Conservation (phyloP, 805 yeast genomes). For the Candida qinlingensis region DNA sequence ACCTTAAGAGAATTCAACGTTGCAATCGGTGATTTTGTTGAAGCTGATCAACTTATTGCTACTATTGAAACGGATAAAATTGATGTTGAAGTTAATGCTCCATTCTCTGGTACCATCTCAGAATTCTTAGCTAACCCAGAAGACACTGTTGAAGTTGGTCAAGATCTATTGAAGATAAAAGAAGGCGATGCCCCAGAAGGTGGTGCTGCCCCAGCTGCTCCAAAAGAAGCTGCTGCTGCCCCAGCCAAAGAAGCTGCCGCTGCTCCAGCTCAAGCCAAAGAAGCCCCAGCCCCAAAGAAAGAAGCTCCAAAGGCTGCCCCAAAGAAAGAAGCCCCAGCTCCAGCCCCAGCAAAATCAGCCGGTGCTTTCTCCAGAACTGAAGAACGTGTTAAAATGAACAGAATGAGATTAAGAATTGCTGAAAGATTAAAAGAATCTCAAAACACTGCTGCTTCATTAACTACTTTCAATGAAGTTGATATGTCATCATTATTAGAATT, state of each 20-base stretch:
- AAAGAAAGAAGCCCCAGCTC: conserved; percentile 16
- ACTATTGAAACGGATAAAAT: conserved; percentile 98
- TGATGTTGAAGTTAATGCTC: conserved; percentile 95
- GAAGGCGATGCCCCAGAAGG: conserved; percentile 67
- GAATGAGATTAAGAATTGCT: conserved; percentile 98
- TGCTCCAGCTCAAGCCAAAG: conserved; percentile 24
- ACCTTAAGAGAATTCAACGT: conserved; percentile 68
- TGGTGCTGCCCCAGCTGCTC: conserved; percentile 29
- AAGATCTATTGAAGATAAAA: conserved; percentile 82
- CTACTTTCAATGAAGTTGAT: conserved; percentile 97
- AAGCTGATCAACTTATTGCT: conserved; percentile 84
- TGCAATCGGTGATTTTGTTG: conserved; percentile 83
- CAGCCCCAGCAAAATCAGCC: conserved; percentile 23
- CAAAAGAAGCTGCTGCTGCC: conserved; percentile 25
- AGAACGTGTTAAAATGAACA: conserved; percentile 94
- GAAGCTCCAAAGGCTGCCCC: conserved; percentile 23
- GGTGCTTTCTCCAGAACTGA: conserved; percentile 74
- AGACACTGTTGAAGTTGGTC: conserved; percentile 94
- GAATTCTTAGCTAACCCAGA: conserved; percentile 81
- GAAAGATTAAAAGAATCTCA: conserved; percentile 99
- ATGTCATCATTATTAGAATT: conserved; percentile 88
- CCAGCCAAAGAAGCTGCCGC: conserved; percentile 34
- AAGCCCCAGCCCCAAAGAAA: conserved; percentile 24
- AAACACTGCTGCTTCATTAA: conserved; percentile 96
- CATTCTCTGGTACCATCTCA: conserved; percentile 82